Evolutionary conservation across 345 rosid genomes (phyloP).

Genomic region (Hirschfeldia incana): DNA sequence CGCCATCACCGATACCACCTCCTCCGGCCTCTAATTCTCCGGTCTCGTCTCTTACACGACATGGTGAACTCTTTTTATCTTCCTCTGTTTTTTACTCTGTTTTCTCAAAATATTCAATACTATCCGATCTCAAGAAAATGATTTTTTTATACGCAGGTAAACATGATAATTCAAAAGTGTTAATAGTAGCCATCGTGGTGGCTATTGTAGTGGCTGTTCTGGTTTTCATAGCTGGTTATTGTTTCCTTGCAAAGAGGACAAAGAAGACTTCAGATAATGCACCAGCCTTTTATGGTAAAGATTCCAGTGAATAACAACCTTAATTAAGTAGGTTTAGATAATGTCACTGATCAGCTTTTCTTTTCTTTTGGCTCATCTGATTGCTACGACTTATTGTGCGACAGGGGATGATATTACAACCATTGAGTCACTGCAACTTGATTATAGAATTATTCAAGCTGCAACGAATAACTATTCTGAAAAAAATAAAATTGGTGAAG

Average conservation of each 20-base stretch:
- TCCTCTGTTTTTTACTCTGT: neutral
- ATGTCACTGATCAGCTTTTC: neutral
- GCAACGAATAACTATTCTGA: constrained; percentile 56
- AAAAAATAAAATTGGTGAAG: constrained; percentile 55
- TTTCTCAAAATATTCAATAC: neutral
- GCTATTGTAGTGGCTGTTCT: constrained; percentile 24
- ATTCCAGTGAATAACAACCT: neutral
- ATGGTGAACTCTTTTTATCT: constrained; percentile 20
- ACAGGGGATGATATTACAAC: constrained; percentile 38
- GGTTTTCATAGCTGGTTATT: constrained; percentile 38
- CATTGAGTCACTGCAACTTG: constrained; percentile 51
- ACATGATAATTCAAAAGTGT: constrained; percentile 9
- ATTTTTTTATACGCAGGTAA: constrained; percentile 34
- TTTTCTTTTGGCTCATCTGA: neutral
- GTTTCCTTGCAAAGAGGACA: constrained; percentile 36
- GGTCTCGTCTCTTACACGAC: neutral
- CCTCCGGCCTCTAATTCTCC: constrained; percentile 12
- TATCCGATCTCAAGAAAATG: neutral
- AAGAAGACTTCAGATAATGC: constrained; percentile 26
- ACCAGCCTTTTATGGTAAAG: constrained; percentile 38
- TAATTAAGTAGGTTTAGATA: neutral
- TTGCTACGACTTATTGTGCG: constrained; percentile 2
- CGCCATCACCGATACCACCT: neutral
- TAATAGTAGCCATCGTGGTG: constrained; percentile 39
- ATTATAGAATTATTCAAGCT: constrained; percentile 40